A percentile compares a stretch with the other conserved stretches of the same genome.
These are phyloP conservation scores for Cercospora nicotianae DNA, from an alignment of 2,329 filamentous ascomycete genomes.

Conservation along the genomic window DNA sequence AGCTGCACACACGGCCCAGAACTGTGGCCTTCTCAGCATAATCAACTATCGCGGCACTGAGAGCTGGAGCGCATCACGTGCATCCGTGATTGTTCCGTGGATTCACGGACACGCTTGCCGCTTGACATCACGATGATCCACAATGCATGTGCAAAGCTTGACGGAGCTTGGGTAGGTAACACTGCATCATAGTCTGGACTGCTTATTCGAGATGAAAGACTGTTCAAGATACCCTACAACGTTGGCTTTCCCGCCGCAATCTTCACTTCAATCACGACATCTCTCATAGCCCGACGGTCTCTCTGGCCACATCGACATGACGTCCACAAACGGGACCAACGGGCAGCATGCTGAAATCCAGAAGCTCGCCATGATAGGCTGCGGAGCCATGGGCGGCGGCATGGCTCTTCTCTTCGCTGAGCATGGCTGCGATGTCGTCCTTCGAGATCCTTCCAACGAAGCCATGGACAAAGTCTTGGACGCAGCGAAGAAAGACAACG, in stretches of 20 bases:
- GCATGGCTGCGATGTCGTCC: slow-evolving; percentile 54
- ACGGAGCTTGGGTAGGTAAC: neutral
- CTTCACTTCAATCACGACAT: neutral
- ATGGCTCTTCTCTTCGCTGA: slow-evolving; percentile 62
- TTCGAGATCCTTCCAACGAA: slow-evolving; percentile 55
- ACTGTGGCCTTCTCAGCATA: neutral
- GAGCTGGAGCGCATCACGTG: slow-evolving; percentile 4
- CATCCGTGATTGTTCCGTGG: neutral
- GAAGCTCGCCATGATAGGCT: slow-evolving; percentile 58
- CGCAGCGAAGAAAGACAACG: slow-evolving; percentile 44
- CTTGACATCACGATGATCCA: slow-evolving; percentile 21
- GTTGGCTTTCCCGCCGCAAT: neutral
- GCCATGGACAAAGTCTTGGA: slow-evolving; percentile 49
- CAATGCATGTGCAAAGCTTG: slow-evolving; percentile 13
- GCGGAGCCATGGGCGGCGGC: slow-evolving; percentile 61
- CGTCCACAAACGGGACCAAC: slow-evolving; percentile 14
- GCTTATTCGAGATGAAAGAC: neutral
- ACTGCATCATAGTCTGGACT: neutral
- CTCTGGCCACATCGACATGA: slow-evolving; percentile 1
- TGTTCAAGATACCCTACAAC: neutral
- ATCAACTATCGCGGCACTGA: neutral
- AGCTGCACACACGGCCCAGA: neutral
- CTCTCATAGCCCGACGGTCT: neutral
- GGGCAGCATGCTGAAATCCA: slow-evolving; percentile 32
- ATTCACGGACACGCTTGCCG: neutral